Conservation (phyloP, 805 yeast genomes). For the Cyberlindnera euphorbiae region DNA sequence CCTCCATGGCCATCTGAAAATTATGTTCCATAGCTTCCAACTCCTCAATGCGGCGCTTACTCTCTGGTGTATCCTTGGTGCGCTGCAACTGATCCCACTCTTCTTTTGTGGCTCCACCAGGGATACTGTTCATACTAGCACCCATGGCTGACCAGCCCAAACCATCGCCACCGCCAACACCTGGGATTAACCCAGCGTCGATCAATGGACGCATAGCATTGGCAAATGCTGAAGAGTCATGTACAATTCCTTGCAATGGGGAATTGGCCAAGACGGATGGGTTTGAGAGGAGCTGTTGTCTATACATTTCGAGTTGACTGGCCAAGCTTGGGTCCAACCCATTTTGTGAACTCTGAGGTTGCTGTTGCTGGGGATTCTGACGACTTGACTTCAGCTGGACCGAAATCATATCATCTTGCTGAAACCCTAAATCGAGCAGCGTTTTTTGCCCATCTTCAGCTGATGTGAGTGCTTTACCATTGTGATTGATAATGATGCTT, state of each 20-base stretch:
- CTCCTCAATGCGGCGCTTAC: conserved; percentile 61
- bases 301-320: conserved; percentile 36
- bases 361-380: neutral
- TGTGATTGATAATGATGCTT: conserved; percentile 44
- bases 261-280: conserved; percentile 26
- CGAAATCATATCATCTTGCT: conserved; percentile 52
- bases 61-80: conserved; percentile 68
- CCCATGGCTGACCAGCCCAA: too few relatives aligned
- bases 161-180: too few relatives aligned
- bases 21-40: conserved; percentile 74
- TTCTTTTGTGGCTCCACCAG: conserved; percentile 16
- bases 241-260: conserved; percentile 20
- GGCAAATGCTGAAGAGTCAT: conserved; percentile 46
- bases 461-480: conserved; percentile 36
- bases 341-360: neutral
- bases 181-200: conserved; percentile 16
- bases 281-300: conserved; percentile 44
- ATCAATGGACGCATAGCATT: conserved; percentile 28
- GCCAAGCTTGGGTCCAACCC: too few relatives aligned
- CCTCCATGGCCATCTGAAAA: conserved; percentile 72
- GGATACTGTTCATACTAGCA: too few relatives aligned
- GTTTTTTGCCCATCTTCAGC: conserved; percentile 26
- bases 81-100: conserved; percentile 51
- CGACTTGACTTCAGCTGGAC: conserved; percentile 3
- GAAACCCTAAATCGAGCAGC: conserved; percentile 43